phyloP scores from a whole-genome alignment of 345 rosid species.

The Litchi chinensis region DNA sequence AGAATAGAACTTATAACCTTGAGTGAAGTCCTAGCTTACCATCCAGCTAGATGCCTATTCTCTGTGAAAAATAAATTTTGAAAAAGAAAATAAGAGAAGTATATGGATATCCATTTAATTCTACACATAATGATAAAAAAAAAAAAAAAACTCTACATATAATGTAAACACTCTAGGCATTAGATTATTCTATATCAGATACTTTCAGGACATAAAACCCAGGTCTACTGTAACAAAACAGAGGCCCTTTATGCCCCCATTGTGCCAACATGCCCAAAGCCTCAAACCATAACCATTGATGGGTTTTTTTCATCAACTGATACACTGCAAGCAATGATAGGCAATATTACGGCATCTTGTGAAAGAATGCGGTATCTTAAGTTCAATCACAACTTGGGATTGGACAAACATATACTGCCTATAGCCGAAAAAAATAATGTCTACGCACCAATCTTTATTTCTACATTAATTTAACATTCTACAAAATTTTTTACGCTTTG shows the following conservation, averaged over 20 bases:
- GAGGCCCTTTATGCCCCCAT: not conserved
- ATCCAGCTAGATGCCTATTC: too few species aligned
- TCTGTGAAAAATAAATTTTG: not conserved
- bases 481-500: not conserved
- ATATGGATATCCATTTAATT: not conserved
- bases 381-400: not conserved
- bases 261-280: not conserved
- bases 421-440: not conserved
- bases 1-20: too few species aligned
- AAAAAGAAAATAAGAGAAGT: not conserved
- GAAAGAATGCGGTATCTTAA: not conserved
- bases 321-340: not conserved
- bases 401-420: not conserved
- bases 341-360: not conserved
- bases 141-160: not conserved
- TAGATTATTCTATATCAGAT: slow-evolving; percentile 1
- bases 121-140: not conserved
- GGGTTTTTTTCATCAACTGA: not conserved
- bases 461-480: not conserved
- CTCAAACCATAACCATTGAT: not conserved
- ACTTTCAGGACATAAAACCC: not conserved
- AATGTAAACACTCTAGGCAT: not conserved
- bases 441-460: not conserved
- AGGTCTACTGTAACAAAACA: not conserved
- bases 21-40: too few species aligned